Evolutionary conservation across 23 red algal genomes (phyloP), one percentile per base, ranked within the genome.

Genomic region (Chondrus crispus): DNA sequence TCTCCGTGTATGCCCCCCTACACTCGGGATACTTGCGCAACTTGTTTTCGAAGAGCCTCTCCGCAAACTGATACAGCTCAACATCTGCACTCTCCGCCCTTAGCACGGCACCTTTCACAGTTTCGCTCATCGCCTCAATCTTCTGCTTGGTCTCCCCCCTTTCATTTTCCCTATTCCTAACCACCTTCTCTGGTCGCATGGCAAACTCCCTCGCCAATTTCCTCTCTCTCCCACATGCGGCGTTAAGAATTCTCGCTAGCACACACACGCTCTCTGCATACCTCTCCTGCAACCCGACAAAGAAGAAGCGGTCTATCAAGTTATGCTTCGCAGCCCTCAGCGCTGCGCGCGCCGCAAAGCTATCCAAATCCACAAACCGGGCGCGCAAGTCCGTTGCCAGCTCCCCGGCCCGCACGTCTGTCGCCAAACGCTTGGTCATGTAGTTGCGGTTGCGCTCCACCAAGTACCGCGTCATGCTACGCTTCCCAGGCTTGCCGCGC

Each of bases 401-500:
- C 44, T 95, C 85, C 11, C 62, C 62, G 10, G 54, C 40, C 28
- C 43, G 41, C 12, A 47, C 73, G 30, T 74, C 62, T 29, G 82
- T 81, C 13, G 83, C 85, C 5, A 95, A 46, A 40, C 93, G 85
- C 37, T 95, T 95, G 7, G 85, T 88, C 93, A 95, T 95, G 64
- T 95, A 95, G 50, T 88, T 88, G 24, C 33, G 83, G 29, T 95
- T 95, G 16, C 62, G 71, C 16, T 82, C 45, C 41, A 90, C 28
- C 7, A 95, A 85, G 64, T 95, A 95, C 74, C 51, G 47, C 24
- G 58, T 54, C 20, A 85, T 64, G 43, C 45, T 71, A 10, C 53
- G 64, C 11, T 63, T 54, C 38, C 28, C 22, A 1, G 46, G 5
- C 30, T 54, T 32, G 66, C 29, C 14, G 33, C 46, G 22, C 51